phyloP scores from a whole-genome alignment of 2,329 filamentous ascomycete genomes.

The Botrytis paeoniae region DNA sequence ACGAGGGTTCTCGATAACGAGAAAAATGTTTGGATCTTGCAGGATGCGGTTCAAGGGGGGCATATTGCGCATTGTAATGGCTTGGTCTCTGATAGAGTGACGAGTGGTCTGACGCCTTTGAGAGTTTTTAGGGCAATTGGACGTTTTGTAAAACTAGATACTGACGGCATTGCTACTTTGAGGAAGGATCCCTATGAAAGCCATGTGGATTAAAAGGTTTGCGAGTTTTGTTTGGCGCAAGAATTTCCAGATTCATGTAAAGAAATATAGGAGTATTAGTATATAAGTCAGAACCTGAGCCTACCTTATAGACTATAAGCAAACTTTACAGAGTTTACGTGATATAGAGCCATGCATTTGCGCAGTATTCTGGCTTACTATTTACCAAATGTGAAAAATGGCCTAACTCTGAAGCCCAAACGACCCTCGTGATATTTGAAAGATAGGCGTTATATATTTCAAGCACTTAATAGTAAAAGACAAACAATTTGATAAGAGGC shows the following conservation, averaged over 20 bases:
- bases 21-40: neutral
- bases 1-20: neutral
- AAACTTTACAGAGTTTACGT: neutral
- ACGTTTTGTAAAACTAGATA: neutral
- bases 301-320: neutral
- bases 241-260: accelerated
- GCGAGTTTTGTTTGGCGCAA: neutral
- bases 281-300: neutral
- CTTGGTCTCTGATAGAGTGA: neutral
- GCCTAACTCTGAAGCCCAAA: neutral
- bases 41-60: neutral
- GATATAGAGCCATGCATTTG: neutral
- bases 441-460: neutral
- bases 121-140: neutral
- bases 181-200: neutral
- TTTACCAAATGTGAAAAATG: neutral
- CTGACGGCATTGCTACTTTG: neutral
- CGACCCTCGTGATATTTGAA: neutral
- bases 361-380: neutral
- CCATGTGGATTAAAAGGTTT: neutral
- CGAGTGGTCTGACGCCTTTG: neutral
- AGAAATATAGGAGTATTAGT: neutral
- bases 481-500: neutral
- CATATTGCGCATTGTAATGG: neutral
- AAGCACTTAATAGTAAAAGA: neutral